phyloP scores from a whole-genome alignment of 768 basidiomycete genomes.

The Strobilomyces dryophilus region DNA sequence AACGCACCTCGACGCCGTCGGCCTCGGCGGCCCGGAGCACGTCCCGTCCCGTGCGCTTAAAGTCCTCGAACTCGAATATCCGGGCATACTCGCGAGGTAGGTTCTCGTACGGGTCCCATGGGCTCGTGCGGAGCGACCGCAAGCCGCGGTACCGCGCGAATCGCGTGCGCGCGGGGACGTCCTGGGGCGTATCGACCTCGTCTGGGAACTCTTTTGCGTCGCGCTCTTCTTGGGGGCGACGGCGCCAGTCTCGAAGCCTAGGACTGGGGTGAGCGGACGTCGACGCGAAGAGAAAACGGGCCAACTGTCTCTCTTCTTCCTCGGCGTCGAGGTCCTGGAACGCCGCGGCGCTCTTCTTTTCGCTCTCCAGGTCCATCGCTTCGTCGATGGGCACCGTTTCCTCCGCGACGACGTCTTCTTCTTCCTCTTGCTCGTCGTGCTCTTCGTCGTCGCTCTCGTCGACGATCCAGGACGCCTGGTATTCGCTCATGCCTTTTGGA shows the following conservation, averaged over 20 bases:
- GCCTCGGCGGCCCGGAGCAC: slow-evolving; percentile 64
- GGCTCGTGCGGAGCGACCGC: slow-evolving; percentile 88
- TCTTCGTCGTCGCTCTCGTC: slow-evolving; percentile 73
- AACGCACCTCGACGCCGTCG: slow-evolving; percentile 67
- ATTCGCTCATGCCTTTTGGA: slow-evolving; percentile 94
- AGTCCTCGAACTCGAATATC: slow-evolving; percentile 97
- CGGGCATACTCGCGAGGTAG: slow-evolving; percentile 90
- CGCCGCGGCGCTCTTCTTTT: slow-evolving; percentile 46
- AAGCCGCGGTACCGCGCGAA: slow-evolving; percentile 93
- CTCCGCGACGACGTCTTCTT: slow-evolving; percentile 38
- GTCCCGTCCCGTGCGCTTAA: slow-evolving; percentile 74
- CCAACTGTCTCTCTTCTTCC: slow-evolving; percentile 86
- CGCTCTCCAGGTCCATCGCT: slow-evolving; percentile 52
- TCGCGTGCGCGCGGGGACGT: slow-evolving; percentile 70
- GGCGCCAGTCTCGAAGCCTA: slow-evolving; percentile 68
- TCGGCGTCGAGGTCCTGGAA: slow-evolving; percentile 80
- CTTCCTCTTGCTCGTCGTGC: slow-evolving; percentile 41
- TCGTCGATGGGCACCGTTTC: slow-evolving; percentile 59
- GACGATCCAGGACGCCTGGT: slow-evolving; percentile 95
- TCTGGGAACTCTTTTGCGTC: slow-evolving; percentile 91
- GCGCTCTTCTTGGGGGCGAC: slow-evolving; percentile 68
- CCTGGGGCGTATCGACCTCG: slow-evolving; percentile 91
- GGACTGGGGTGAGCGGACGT: background rate
- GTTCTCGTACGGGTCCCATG: slow-evolving; percentile 98
- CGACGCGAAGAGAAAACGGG: slow-evolving; percentile 1